A percentile compares a stretch with the other conserved stretches of the same genome.
Conservation (phyloP, 768 basidiomycete species). For the Agaricus sinodeliciosus region DNA sequence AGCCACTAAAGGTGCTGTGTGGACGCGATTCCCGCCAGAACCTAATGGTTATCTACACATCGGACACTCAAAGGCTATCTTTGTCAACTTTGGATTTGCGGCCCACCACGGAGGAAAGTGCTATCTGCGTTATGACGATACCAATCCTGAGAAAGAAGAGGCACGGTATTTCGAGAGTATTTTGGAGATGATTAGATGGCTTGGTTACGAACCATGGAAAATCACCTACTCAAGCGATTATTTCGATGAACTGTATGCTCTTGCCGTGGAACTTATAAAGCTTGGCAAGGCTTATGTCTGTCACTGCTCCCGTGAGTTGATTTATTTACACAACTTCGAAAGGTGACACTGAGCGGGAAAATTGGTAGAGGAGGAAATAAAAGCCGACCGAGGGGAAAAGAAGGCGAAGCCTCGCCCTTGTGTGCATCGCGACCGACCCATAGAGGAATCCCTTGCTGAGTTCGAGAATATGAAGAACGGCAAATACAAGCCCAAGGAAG, state of each 20-base stretch:
- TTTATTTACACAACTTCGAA: not conserved
- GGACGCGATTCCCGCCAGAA: slow-evolving; percentile 97
- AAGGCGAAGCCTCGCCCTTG: slow-evolving; percentile 78
- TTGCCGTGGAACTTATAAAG: slow-evolving; percentile 84
- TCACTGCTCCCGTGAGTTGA: slow-evolving; percentile 82
- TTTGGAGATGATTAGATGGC: slow-evolving; percentile 90
- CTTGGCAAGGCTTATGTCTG: slow-evolving; percentile 93
- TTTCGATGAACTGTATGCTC: slow-evolving; percentile 78
- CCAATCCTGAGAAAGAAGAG: slow-evolving; percentile 98
- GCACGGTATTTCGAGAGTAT: slow-evolving; percentile 95
- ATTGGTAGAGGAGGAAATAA: slow-evolving; percentile 81
- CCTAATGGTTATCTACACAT: slow-evolving; percentile 96
- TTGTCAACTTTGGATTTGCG: slow-evolving; percentile 98
- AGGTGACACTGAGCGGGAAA: slow-evolving; percentile 3
- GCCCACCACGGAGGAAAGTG: slow-evolving; percentile 88
- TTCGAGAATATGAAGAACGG: slow-evolving; percentile 93
- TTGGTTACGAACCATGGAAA: slow-evolving; percentile 97
- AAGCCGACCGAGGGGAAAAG: slow-evolving; percentile 80
- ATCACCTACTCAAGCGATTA: slow-evolving; percentile 99
- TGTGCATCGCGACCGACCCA: slow-evolving; percentile 76
- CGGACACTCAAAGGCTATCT: slow-evolving; percentile 98
- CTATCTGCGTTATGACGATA: slow-evolving; percentile 96
- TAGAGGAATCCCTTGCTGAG: slow-evolving; percentile 81
- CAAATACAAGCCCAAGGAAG: slow-evolving; percentile 85
- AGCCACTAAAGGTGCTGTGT: slow-evolving; percentile 75